phyloP scores from a whole-genome alignment of 73 alveolate genomes.

The Uronychia binucleata region DNA sequence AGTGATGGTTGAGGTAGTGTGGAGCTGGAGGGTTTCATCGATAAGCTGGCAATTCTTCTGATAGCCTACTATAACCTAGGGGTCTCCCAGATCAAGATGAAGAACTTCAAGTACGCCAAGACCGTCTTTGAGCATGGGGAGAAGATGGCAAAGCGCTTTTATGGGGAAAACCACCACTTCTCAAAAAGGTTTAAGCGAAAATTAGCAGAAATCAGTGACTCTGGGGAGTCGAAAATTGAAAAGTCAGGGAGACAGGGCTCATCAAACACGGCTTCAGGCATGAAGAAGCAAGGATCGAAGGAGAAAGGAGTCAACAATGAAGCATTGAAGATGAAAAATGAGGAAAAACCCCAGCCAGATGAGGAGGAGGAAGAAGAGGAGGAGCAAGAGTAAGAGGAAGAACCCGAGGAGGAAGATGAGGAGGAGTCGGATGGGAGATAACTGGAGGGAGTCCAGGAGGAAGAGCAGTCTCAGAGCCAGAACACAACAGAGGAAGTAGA shows the following conservation, averaged over 20 bases:
- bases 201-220: not conserved
- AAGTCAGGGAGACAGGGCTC: not conserved
- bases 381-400: not conserved
- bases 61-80: conserved; percentile 49
- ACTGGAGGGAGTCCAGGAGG: too few relatives aligned
- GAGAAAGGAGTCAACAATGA: not conserved
- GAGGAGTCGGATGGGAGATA: not conserved
- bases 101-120: conserved; percentile 29
- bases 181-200: not conserved
- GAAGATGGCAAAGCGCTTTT: conserved; percentile 37
- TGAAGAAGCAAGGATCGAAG: not conserved
- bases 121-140: conserved; percentile 42
- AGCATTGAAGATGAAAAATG: not conserved
- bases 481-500: too few relatives aligned
- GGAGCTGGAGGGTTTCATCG: conserved; percentile 21
- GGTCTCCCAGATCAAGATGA: conserved; percentile 38
- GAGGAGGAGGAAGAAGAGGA: not conserved
- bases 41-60: conserved; percentile 41
- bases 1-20: too few relatives aligned
- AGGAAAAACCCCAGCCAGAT: not conserved
- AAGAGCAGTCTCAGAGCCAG: too few relatives aligned
- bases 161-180: conserved; percentile 12
- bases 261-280: not conserved
- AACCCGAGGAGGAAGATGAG: not conserved
- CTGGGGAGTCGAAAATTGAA: too few relatives aligned